A percentile compares a stretch with the other conserved stretches of the same genome.
These are phyloP conservation scores for Dactylonectria estremocensis DNA, from an alignment of 2,329 filamentous ascomycete species.

Conservation along the genomic window DNA sequence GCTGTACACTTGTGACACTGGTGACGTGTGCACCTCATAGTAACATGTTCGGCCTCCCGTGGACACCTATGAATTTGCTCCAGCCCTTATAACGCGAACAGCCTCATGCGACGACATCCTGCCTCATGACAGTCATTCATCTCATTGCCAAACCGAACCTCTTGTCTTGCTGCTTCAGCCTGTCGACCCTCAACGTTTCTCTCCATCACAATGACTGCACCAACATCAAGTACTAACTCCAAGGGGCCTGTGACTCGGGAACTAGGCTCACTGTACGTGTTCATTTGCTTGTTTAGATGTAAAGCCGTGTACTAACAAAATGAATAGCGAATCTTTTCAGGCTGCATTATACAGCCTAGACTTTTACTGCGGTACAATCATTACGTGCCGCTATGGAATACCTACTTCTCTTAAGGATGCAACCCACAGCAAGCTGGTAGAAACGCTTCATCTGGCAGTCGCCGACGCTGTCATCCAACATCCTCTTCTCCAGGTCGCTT, in stretches of 20 bases:
- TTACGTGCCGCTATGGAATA: not conserved
- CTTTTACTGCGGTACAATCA: not conserved
- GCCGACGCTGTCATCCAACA: not conserved
- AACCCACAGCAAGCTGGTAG: not conserved
- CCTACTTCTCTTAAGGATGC: not conserved
- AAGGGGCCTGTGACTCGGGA: not conserved
- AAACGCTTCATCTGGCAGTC: not conserved
- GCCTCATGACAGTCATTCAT: too few relatives aligned
- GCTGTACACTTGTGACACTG: too few relatives aligned
- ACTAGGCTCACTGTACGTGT: not conserved
- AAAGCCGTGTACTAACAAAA: not conserved
- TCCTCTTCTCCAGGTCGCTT: not conserved
- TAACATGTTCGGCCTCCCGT: too few relatives aligned
- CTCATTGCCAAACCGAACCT: too few relatives aligned
- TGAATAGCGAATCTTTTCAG: not conserved
- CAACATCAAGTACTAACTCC: not conserved
- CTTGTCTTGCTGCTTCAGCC: too few relatives aligned
- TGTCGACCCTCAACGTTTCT: too few relatives aligned
- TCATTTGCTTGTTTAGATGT: not conserved
- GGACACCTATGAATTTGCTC: too few relatives aligned
- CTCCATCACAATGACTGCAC: not conserved
- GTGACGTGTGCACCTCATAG: too few relatives aligned
- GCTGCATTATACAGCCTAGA: not conserved
- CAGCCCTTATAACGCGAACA: too few relatives aligned
- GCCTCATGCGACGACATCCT: too few relatives aligned